Conservation (phyloP, 495 filamentous ascomycete genomes). For the Podospora conica region DNA sequence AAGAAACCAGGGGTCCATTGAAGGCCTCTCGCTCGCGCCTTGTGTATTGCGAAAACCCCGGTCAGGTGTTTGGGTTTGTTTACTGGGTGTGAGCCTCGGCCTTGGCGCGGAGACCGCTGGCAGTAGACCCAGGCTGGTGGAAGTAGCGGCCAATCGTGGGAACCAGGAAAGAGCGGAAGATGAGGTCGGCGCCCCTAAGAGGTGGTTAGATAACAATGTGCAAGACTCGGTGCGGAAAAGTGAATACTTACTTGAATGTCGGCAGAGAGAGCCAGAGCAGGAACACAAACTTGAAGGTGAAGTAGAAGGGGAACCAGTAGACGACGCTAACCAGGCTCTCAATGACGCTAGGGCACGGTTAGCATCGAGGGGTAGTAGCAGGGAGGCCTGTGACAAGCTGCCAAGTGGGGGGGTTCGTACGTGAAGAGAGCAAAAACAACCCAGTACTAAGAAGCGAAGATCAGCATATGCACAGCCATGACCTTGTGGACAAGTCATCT, state of each 20-base stretch:
- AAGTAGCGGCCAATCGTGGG: constrained; percentile 91
- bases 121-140: constrained; percentile 64
- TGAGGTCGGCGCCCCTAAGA: constrained; percentile 79
- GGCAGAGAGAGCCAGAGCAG: constrained; percentile 96
- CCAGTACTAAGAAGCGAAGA: constrained; percentile 69
- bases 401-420: constrained; percentile 33
- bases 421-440: constrained; percentile 91
- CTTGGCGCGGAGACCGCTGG: constrained; percentile 84
- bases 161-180: constrained; percentile 94
- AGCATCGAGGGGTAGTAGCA: constrained; percentile 1
- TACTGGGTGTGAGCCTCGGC: constrained; percentile 67
- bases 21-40: constrained; percentile 18
- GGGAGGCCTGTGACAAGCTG: background rate
- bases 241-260: constrained; percentile 68
- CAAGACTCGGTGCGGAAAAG: background rate
- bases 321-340: constrained; percentile 90
- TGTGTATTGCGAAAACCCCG: constrained; percentile 13
- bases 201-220: background rate
- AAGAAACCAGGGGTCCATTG: constrained; percentile 6
- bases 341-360: constrained; percentile 51
- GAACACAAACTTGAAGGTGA: constrained; percentile 97
- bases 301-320: constrained; percentile 99
- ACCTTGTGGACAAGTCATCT: constrained; percentile 13
- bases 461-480: constrained; percentile 20
- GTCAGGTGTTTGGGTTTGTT: constrained; percentile 2